Conservation (phyloP, 2,329 filamentous ascomycete species). For the Aspergillus vadensis region DNA sequence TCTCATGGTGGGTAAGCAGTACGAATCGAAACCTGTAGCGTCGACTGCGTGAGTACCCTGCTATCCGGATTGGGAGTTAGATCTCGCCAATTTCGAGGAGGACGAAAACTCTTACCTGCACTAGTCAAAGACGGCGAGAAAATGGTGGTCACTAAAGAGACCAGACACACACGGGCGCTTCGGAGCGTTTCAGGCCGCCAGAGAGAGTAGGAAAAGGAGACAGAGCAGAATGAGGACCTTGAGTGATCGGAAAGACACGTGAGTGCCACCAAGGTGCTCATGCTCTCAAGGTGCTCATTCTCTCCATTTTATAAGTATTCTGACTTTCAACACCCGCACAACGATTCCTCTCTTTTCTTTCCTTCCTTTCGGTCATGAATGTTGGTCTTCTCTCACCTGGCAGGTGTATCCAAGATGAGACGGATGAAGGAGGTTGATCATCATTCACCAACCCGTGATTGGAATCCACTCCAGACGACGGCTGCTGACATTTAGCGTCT, state of each 20-base stretch:
- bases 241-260: slow-evolving; percentile 4
- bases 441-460: not conserved
- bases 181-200: not conserved
- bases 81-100: not conserved
- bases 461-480: not conserved
- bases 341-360: not conserved
- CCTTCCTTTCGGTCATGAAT: not conserved
- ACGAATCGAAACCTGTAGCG: not conserved
- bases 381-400: not conserved
- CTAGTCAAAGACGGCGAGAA: not conserved
- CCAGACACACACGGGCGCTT: not conserved
- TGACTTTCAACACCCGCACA: not conserved
- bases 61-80: not conserved
- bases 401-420: not conserved
- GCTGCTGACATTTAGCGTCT: not conserved
- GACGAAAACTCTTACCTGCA: not conserved
- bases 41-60: not conserved
- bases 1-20: not conserved
- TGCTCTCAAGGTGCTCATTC: slow-evolving; percentile 13
- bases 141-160: not conserved
- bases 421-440: not conserved
- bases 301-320: slow-evolving; percentile 3
- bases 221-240: slow-evolving; percentile 4
- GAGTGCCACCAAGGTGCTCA: slow-evolving; percentile 16
- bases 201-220: not conserved